Conservation (phyloP, 257 asterid species). For the Striga asiatica region DNA sequence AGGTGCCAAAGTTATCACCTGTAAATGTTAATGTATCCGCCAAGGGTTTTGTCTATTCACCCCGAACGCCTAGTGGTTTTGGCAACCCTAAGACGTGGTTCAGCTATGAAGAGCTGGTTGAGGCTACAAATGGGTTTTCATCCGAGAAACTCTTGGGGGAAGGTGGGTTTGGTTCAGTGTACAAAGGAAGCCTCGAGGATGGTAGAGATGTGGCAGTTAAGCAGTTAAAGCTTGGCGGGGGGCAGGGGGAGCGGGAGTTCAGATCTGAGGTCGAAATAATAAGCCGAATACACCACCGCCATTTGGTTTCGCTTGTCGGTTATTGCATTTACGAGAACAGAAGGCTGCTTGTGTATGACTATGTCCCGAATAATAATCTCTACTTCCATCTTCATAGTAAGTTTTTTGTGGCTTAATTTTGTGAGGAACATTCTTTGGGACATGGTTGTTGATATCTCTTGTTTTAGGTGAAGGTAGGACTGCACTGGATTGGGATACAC, state of each 20-base stretch:
- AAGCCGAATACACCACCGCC: conserved; percentile 92
- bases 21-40: conserved; percentile 27
- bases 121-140: conserved; percentile 75
- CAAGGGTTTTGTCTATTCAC: conserved; percentile 28
- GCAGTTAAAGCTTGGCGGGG: conserved; percentile 72
- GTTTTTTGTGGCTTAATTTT: conserved; percentile 2
- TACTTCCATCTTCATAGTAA: conserved; percentile 93
- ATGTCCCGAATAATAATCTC: conserved; percentile 68
- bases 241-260: conserved; percentile 91
- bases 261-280: conserved; percentile 91
- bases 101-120: conserved; percentile 53
- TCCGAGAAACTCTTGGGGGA: conserved; percentile 67
- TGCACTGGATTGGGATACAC: conserved; percentile 60
- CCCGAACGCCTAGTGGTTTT: conserved; percentile 46
- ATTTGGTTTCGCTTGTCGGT: conserved; percentile 91
- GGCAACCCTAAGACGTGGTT: conserved; percentile 58
- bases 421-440: neutral
- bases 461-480: conserved; percentile 41
- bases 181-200: conserved; percentile 62
- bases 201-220: conserved; percentile 83
- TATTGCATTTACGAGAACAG: conserved; percentile 66
- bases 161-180: conserved; percentile 92
- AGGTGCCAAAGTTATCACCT: conserved; percentile 32
- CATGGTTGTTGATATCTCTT: conserved; percentile 9
- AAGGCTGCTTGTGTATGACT: conserved; percentile 88